A percentile compares a stretch with the other conserved stretches of the same genome.
phyloP scores from a whole-genome alignment of 164 flowering plant species.

The Litsea cubeba region DNA sequence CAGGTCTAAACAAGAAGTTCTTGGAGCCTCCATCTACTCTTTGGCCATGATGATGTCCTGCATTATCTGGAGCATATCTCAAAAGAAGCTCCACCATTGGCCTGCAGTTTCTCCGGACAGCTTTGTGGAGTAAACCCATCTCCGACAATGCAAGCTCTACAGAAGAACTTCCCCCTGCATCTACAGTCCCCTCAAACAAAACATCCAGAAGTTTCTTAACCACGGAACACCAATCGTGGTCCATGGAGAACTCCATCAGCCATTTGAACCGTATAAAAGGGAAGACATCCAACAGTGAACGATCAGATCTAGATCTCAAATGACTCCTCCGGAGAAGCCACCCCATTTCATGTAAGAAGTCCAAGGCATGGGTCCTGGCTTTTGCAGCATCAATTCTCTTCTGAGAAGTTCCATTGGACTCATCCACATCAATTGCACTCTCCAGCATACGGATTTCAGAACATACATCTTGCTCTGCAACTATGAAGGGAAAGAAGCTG shows the following conservation, averaged over 20 bases:
- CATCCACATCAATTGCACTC: conserved; percentile 37
- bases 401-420: conserved; percentile 18
- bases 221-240: conserved; percentile 85
- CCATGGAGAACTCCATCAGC: conserved; percentile 77
- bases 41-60: conserved; percentile 20
- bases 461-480: conserved; percentile 70
- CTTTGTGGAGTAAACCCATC: conserved; percentile 63
- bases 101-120: conserved; percentile 61
- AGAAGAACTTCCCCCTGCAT: conserved; percentile 36
- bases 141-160: conserved; percentile 42
- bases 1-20: conserved; percentile 52
- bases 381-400: conserved; percentile 15
- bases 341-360: conserved; percentile 79
- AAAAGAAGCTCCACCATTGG: conserved; percentile 62
- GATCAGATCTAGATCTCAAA: conserved; percentile 33
- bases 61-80: conserved; percentile 35
- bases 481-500: conserved; percentile 80
- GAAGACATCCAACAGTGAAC: conserved; percentile 31
- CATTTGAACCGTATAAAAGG: conserved; percentile 52
- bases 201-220: conserved; percentile 63
- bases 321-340: conserved; percentile 74
- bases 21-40: conserved; percentile 5
- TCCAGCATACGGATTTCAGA: conserved; percentile 71
- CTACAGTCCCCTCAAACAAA: conserved; percentile 47
- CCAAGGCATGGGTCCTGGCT: conserved; percentile 44